A percentile compares a stretch with the other conserved stretches of the same genome.
phyloP scores from a whole-genome alignment of 352 stramenopile species.

The Phytopythium aichiense region DNA sequence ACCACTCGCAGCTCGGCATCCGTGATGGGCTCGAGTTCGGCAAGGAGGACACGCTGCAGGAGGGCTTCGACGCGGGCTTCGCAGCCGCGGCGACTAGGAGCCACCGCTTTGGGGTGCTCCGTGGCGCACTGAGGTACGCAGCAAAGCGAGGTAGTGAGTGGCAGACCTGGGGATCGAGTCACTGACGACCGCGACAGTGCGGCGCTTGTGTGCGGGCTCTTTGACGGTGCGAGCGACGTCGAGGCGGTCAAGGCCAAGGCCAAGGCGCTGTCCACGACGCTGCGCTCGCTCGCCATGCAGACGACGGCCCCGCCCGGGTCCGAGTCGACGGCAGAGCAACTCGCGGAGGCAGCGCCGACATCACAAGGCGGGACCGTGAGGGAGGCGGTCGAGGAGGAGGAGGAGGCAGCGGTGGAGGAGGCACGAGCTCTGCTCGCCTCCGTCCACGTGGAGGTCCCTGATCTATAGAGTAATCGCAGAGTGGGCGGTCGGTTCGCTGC shows the following conservation, averaged over 20 bases:
- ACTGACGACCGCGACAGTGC: conserved; percentile 9
- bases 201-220: conserved; percentile 19
- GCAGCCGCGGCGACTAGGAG: conserved; percentile 21
- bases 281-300: conserved; percentile 23
- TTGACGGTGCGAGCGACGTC: conserved; percentile 9
- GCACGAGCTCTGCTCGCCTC: conserved; percentile 15
- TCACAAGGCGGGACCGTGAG: neutral
- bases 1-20: conserved; percentile 39
- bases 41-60: conserved; percentile 67
- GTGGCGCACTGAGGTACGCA: conserved; percentile 40
- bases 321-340: neutral
- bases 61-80: conserved; percentile 68
- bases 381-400: neutral
- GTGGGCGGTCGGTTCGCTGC: neutral
- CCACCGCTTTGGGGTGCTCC: conserved; percentile 44
- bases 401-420: conserved; percentile 2
- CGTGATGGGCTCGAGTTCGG: conserved; percentile 64
- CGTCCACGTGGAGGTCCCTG: conserved; percentile 13
- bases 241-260: neutral
- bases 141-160: too few species aligned
- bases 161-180: neutral
- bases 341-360: neutral
- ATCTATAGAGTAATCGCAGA: conserved; percentile 4
- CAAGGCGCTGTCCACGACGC: conserved; percentile 9
- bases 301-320: conserved; percentile 9